phyloP scores from a whole-genome alignment of 2,329 filamentous ascomycete genomes.

The Fusarium beomiforme region DNA sequence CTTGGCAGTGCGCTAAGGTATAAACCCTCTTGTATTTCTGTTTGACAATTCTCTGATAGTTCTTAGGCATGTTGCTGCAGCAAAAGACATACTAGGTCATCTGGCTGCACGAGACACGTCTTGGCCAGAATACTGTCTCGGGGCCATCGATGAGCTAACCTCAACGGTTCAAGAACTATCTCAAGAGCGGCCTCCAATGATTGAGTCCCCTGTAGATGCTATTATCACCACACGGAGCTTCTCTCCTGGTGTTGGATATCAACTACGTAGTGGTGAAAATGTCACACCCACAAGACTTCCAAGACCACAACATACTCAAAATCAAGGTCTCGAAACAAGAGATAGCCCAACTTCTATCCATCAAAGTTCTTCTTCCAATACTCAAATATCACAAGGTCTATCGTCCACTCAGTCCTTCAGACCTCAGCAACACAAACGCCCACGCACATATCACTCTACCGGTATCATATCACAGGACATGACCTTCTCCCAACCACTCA shows the following conservation, averaged over 20 bases:
- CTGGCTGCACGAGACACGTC: slow-evolving; percentile 45
- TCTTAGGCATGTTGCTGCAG: slow-evolving; percentile 43
- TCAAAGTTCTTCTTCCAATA: not conserved
- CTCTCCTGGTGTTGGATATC: not conserved
- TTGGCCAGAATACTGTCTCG: slow-evolving; percentile 48
- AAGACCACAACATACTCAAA: not conserved
- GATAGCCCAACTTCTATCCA: not conserved
- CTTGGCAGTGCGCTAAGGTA: slow-evolving; percentile 52
- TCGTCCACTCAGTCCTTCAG: not conserved
- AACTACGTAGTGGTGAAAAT: not conserved
- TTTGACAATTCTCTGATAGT: not conserved
- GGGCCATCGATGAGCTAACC: slow-evolving; percentile 46
- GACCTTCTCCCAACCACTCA: not conserved
- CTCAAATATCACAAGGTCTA: not conserved
- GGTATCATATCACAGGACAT: not conserved
- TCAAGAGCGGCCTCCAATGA: slow-evolving; percentile 1
- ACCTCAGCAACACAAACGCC: slow-evolving; percentile 2
- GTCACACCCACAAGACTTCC: not conserved
- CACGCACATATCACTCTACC: not conserved
- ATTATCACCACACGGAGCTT: slow-evolving; percentile 11
- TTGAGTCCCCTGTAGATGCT: slow-evolving; percentile 24
- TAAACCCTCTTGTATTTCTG: fast-evolving
- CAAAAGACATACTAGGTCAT: slow-evolving; percentile 43
- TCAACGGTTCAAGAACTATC: slow-evolving; percentile 44
- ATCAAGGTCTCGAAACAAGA: not conserved